Evolutionary conservation across 2,329 filamentous ascomycete species (phyloP), one percentile per base, ranked within the genome.

Genomic region (Xylariales sp.): DNA sequence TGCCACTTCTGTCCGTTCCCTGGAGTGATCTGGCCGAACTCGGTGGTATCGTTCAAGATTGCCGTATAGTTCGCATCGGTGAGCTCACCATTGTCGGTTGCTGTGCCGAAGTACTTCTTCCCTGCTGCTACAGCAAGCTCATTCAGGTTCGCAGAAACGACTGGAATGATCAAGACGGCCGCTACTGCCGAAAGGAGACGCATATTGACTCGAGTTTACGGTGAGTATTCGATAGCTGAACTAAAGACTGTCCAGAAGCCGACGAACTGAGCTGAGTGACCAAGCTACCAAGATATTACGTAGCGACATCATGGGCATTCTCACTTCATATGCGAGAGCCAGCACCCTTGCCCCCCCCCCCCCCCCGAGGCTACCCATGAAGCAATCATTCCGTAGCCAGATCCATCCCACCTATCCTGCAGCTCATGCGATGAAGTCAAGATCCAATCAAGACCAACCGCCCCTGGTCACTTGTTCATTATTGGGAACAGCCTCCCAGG

Each of bases 1-100:
- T 80, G 69, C 80, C 80, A 86, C 68, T 79, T 74, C 58, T 80
- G 74, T 3, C 72, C 70, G 56, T 86, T 86, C 36, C 74, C 76
- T 0, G 80, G 78, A 0, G 80, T 83, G 19, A 83, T 68, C 57
- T 80, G 73, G 22, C 81, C 82, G 51, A 84, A 85, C 53, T 83
- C 78, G 34, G 65, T 62, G 6, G 54, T 62, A 56, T 81, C 64
- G 47, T 68, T 69, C 31, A 82, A 63, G 46, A 82, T 75, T 15
- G 62, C 57, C 14, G 70, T 61, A 58, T 85, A 86, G 20, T 68
- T 52, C 10, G 61, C 54, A 58, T 85, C 76, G 32, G 62, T 65
- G 25, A 77, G 57, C 47, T 76, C 71, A 3, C 58, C 56, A 44
- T 83, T 81, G 56, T 84, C 77, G 31, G 79, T 77, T 1, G 81